Percentiles rank a stretch among this genome's conserved stretches.
Conservation (phyloP, 352 stramenopile species). For the Phytophthora tubulina region DNA sequence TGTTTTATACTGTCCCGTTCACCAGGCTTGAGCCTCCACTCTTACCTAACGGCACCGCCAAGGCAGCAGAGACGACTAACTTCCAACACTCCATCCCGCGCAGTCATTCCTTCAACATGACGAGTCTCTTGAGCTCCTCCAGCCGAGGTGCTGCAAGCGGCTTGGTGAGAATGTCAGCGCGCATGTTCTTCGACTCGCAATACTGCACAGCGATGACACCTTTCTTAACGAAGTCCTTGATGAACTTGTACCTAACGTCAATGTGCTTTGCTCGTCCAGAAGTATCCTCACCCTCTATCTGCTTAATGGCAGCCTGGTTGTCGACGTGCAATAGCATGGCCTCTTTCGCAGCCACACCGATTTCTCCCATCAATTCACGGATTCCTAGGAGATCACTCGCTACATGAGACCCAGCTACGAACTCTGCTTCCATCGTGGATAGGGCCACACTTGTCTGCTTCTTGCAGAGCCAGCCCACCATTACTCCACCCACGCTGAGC, state of each 20-base stretch:
- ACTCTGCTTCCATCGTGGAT: constrained; percentile 36
- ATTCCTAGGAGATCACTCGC: constrained; percentile 29
- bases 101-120: too few relatives aligned
- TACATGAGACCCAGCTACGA: constrained; percentile 28
- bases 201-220: not conserved
- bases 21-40: too few relatives aligned
- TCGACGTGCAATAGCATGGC: constrained; percentile 9
- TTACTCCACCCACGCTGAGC: constrained; percentile 20
- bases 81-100: too few relatives aligned
- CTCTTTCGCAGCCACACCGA: too few relatives aligned
- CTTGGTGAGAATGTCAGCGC: constrained; percentile 26
- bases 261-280: constrained; percentile 25
- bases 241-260: constrained; percentile 27
- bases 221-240: constrained; percentile 16
- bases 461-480: constrained; percentile 28
- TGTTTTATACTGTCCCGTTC: too few relatives aligned
- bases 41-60: too few relatives aligned
- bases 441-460: constrained; percentile 34
- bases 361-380: too few relatives aligned
- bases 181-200: constrained; percentile 9
- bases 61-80: too few relatives aligned
- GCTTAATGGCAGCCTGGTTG: constrained; percentile 30
- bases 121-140: too few relatives aligned
- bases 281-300: constrained; percentile 13
- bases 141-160: constrained; percentile 9